A percentile compares a stretch with the other conserved stretches of the same genome.
phyloP scores from a whole-genome alignment of 2,329 filamentous ascomycete genomes.

The Trichoderma sp. region DNA sequence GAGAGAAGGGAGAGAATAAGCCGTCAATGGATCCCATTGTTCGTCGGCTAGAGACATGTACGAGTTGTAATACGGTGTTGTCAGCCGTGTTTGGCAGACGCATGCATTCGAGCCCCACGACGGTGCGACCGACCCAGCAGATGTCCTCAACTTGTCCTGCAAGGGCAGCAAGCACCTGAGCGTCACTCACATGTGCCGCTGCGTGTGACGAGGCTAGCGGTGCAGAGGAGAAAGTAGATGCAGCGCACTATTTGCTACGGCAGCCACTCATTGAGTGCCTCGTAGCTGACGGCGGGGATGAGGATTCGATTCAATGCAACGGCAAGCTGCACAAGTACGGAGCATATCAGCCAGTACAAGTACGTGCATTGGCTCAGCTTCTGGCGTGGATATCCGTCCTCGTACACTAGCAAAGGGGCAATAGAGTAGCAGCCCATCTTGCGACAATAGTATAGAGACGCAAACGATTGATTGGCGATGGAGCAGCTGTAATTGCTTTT shows the following conservation, averaged over 20 bases:
- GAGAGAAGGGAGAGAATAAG: neutral
- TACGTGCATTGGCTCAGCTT: neutral
- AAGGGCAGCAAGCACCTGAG: slow-evolving; percentile 13
- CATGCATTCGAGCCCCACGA: neutral
- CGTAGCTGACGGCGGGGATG: slow-evolving; percentile 10
- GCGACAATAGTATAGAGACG: neutral
- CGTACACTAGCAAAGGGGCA: neutral
- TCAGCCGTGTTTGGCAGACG: neutral
- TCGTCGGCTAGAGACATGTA: neutral
- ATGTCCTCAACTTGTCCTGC: slow-evolving; percentile 6
- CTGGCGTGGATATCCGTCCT: neutral
- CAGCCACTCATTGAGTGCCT: slow-evolving; percentile 16
- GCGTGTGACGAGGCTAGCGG: slow-evolving; percentile 10
- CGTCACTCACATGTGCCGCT: slow-evolving; percentile 10
- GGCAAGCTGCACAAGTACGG: neutral
- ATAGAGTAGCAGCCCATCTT: neutral
- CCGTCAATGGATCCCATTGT: neutral
- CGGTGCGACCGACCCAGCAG: slow-evolving; percentile 4
- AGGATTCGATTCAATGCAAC: slow-evolving; percentile 4
- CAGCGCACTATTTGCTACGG: neutral
- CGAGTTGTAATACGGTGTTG: neutral
- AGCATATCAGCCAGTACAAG: neutral
- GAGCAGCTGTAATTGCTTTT: neutral
- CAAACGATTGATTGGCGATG: neutral
- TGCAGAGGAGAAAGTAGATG: neutral